These are phyloP conservation scores for Tylopilus cervinicoccineus DNA, from an alignment of 768 basidiomycete species.

Conservation along the genomic window DNA sequence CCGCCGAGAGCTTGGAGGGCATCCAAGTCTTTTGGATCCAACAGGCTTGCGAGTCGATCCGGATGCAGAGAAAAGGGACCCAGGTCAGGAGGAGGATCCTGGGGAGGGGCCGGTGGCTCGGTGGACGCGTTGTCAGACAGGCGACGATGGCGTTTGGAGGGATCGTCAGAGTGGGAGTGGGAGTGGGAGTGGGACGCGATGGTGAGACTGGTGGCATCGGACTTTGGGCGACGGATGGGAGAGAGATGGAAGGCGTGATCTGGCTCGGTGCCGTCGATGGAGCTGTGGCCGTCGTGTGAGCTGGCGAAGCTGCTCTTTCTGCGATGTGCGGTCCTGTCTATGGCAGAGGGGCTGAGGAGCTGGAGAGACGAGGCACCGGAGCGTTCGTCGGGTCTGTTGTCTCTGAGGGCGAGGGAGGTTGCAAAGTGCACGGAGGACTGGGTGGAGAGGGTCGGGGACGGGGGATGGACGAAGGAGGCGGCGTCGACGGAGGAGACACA, in stretches of 20 bases:
- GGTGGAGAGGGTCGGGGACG: slow-evolving; percentile 74
- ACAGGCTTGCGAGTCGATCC: slow-evolving; percentile 70
- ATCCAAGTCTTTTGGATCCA: slow-evolving; percentile 84
- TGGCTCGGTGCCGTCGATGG: slow-evolving; percentile 46
- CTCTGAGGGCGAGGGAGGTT: slow-evolving; percentile 55
- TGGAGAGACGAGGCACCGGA: slow-evolving; percentile 50
- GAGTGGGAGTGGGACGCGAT: slow-evolving; percentile 36
- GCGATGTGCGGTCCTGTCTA: slow-evolving; percentile 36
- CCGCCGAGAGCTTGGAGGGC: slow-evolving; percentile 71
- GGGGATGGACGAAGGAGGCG: slow-evolving; percentile 44
- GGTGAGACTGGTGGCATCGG: slow-evolving; percentile 32
- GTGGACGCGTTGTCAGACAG: slow-evolving; percentile 9
- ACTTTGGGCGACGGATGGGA: slow-evolving; percentile 33
- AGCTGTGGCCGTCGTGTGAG: slow-evolving; percentile 34
- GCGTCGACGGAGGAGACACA: slow-evolving; percentile 41
- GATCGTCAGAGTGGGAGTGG: slow-evolving; percentile 36
- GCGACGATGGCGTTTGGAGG: slow-evolving; percentile 19
- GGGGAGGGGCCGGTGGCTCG: too few species aligned
- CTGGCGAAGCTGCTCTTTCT: slow-evolving; percentile 55
- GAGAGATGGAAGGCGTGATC: slow-evolving; percentile 36
- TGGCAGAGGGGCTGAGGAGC: slow-evolving; percentile 42
- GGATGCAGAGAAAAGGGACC: slow-evolving; percentile 75
- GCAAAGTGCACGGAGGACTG: slow-evolving; percentile 59
- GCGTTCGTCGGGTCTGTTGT: slow-evolving; percentile 61
- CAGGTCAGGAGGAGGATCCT: slow-evolving; percentile 49